Conservation (phyloP, 2,329 filamentous ascomycete genomes). For the Scedosporium boydii region DNA sequence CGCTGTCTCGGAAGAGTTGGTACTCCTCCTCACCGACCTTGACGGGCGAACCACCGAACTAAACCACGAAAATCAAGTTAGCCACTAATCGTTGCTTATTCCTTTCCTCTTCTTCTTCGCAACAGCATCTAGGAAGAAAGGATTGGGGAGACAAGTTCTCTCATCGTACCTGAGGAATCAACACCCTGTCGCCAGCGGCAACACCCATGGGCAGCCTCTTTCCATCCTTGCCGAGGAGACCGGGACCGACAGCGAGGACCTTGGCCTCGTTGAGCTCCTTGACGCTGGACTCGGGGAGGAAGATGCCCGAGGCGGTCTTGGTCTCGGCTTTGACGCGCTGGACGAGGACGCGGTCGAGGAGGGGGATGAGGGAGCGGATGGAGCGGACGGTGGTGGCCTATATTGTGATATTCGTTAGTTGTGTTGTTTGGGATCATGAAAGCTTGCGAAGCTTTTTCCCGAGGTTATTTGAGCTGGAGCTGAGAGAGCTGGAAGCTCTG, state of each 20-base stretch:
- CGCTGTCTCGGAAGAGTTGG: conserved; percentile 91
- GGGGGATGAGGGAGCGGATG: conserved; percentile 88
- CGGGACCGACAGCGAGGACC: conserved; percentile 90
- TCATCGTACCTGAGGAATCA: conserved; percentile 79
- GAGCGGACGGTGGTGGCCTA: conserved; percentile 75
- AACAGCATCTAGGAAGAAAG: conserved; percentile 15
- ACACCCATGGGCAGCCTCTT: conserved; percentile 83
- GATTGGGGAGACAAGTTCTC: not conserved
- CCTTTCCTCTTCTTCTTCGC: not conserved
- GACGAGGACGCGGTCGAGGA: conserved; percentile 95
- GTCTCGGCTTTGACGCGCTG: conserved; percentile 96
- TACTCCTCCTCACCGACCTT: conserved; percentile 98
- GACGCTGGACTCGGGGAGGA: conserved; percentile 90
- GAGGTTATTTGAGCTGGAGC: too few relatives aligned
- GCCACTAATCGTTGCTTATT: too few relatives aligned
- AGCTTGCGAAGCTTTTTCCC: not conserved
- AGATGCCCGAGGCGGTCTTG: conserved; percentile 95
- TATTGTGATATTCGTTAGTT: not conserved
- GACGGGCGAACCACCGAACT: conserved; percentile 90
- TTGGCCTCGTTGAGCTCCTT: conserved; percentile 98
- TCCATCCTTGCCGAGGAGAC: conserved; percentile 77
- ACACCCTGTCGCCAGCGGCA: conserved; percentile 73
- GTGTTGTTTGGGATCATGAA: not conserved
- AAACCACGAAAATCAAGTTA: conserved; percentile 1
- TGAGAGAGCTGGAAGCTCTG: not conserved